Base-by-base conservation (phyloP, 1,139 yeast genomes). In the Spathaspora jeffriesii region DNA sequence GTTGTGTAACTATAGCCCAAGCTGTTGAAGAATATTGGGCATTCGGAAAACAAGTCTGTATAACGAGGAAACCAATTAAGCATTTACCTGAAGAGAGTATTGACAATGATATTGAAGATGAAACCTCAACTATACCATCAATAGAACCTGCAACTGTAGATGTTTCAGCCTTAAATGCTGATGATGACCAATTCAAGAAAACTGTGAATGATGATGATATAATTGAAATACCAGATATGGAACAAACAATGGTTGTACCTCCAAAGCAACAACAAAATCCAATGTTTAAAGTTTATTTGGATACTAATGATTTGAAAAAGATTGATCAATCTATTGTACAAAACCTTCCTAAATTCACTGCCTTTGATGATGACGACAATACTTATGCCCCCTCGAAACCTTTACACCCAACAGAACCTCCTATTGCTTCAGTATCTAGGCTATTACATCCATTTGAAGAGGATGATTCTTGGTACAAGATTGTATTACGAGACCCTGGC, bases 21-120 rank as follows among this genome's bases (percentile, higher is more conserved):
- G 87, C 92, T 0, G 78, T 92, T 0, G 68, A 70, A 52, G 96
- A 90, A 50, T 91, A 82, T 59, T 91, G 96, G 96, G 69, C 60
- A 1, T 79, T 78, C 55, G 97, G 97, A 1, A 83, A 82, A 56
- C 77, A 73, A 3, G 79, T 84, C 2, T 88, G 96, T 56, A 71
- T 88, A 11, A 81, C 74, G 52, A 48, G 57, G 37, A 61, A 53
- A 44, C 58, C 58, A 23, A 58, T 62, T 13, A 52, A 51, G 45
- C 23, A 57, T 15, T 50, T 46, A 18, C 55, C 50, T 5, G 46
- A 36, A 15, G 46, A 28, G 47, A 18, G 39, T 10, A 38, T 34
- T 18, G 41, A 39, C n/a, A 4, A 31, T 15, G 55, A 52, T 13
- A 40, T 3, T 14, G 47, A 40, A 14, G 54, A 46, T 17, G 53